phyloP scores from a whole-genome alignment of 2,329 filamentous ascomycete genomes.

The Onygenales sp. region DNA sequence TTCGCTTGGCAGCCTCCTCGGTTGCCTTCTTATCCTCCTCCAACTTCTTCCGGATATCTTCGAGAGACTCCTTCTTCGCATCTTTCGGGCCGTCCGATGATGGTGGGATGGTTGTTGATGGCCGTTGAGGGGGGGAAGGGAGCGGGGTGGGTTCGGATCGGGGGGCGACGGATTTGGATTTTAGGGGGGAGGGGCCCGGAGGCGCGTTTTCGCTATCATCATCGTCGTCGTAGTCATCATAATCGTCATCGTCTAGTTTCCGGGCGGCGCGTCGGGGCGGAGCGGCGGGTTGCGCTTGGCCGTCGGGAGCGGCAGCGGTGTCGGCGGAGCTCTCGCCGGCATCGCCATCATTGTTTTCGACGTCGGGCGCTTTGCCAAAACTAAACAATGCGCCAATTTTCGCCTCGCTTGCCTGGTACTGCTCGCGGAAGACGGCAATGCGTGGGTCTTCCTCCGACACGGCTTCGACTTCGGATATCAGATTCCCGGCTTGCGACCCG shows the following conservation, averaged over 20 bases:
- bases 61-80: conserved; percentile 55
- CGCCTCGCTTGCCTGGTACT: conserved; percentile 68
- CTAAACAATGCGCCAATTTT: conserved; percentile 69
- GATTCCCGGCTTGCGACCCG: conserved; percentile 37
- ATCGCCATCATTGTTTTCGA: conserved; percentile 38
- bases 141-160: conserved; percentile 46
- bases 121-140: conserved; percentile 61
- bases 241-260: conserved; percentile 72
- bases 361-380: conserved; percentile 22
- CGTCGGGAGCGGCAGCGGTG: conserved; percentile 38
- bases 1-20: conserved; percentile 79
- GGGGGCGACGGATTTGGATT: conserved; percentile 41
- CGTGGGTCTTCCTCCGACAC: conserved; percentile 57
- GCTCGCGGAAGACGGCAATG: conserved; percentile 62
- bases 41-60: conserved; percentile 85
- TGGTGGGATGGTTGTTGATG: conserved; percentile 52
- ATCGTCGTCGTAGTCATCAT: conserved; percentile 57
- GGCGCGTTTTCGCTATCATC: conserved; percentile 48
- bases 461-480: conserved; percentile 44
- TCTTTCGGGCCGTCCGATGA: conserved; percentile 52
- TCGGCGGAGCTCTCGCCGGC: conserved; percentile 30
- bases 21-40: conserved; percentile 87
- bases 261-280: conserved; percentile 48
- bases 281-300: conserved; percentile 35
- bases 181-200: conserved; percentile 37